A percentile compares a stretch with the other conserved stretches of the same genome.
These are phyloP conservation scores for Ramicandelaber brevisporus DNA, from an alignment of 192 early-diverging fungal genomes.

Conservation along the genomic window DNA sequence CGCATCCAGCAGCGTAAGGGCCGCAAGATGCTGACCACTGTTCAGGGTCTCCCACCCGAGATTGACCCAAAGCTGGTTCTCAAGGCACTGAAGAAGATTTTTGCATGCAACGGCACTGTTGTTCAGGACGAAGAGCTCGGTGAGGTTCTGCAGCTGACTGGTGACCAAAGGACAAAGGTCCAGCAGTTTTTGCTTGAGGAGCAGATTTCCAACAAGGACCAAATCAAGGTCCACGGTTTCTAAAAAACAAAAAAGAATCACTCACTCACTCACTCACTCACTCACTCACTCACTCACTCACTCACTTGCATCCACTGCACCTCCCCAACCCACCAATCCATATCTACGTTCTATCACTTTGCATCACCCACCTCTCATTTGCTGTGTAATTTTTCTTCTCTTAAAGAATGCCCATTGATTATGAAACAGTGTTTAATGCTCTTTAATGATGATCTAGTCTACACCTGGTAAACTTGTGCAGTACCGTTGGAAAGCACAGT, in stretches of 20 bases:
- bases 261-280: too few relatives aligned
- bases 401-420: too few relatives aligned
- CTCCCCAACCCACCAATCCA: too few relatives aligned
- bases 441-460: too few relatives aligned
- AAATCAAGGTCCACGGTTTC: constrained; percentile 94
- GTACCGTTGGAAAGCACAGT: too few relatives aligned
- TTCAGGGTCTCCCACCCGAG: constrained; percentile 68
- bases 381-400: too few relatives aligned
- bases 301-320: too few relatives aligned
- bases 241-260: constrained; percentile 15
- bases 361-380: too few relatives aligned
- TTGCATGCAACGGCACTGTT: constrained; percentile 91
- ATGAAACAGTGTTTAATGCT: too few relatives aligned
- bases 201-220: constrained; percentile 56
- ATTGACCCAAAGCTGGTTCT: constrained; percentile 75
- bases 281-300: too few relatives aligned
- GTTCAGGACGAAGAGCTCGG: constrained; percentile 80
- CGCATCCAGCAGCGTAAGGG: constrained; percentile 94
- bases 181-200: constrained; percentile 48
- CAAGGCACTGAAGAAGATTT: constrained; percentile 89
- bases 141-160: constrained; percentile 78
- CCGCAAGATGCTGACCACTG: constrained; percentile 86
- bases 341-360: too few relatives aligned
- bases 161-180: constrained; percentile 78
- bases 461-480: too few relatives aligned